Evolutionary conservation across 148 eudicot genomes (phyloP).

Genomic region (Arbutus unedo): DNA sequence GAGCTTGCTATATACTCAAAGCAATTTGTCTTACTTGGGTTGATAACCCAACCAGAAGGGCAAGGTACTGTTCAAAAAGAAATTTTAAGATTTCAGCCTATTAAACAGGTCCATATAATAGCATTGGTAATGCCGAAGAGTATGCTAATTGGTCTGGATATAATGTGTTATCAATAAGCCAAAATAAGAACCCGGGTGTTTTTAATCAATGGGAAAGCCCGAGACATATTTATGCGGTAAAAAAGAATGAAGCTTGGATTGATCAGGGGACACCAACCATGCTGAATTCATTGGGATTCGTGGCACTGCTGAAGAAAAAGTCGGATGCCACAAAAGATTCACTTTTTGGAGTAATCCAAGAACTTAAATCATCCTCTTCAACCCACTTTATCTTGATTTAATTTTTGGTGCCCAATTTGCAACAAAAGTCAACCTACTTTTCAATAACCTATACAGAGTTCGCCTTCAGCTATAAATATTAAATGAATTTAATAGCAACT

Average conservation of each 20-base stretch:
- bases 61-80: slow-evolving; percentile 39
- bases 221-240: neutral
- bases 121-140: neutral
- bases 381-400: neutral
- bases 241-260: neutral
- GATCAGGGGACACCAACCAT: neutral
- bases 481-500: neutral
- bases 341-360: neutral
- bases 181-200: neutral
- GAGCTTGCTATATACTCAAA: slow-evolving; percentile 29
- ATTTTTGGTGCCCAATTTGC: neutral
- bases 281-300: neutral
- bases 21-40: slow-evolving; percentile 48
- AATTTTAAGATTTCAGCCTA: slow-evolving; percentile 7
- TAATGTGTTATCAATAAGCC: neutral
- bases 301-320: neutral
- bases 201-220: neutral
- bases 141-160: neutral
- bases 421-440: neutral
- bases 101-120: neutral
- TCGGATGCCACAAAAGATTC: neutral
- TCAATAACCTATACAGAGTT: neutral
- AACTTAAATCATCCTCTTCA: neutral
- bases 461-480: neutral
- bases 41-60: slow-evolving; percentile 47